Base-by-base conservation (phyloP, 345 rosid genomes). In the Sisymbrium irio region DNA sequence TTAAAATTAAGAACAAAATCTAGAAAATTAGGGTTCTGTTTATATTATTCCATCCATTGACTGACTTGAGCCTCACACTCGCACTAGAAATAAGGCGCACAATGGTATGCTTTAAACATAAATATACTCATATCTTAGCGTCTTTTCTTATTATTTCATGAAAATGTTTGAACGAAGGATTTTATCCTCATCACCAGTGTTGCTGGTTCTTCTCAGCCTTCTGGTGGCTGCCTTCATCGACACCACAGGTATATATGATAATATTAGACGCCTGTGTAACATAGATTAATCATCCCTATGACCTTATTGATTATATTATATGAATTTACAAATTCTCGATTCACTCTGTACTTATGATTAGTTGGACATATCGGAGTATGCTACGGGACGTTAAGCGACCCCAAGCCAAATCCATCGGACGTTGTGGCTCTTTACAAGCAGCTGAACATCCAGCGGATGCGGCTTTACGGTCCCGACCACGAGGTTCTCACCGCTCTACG, bases 341-440 rank as follows among this genome's bases (percentile, higher is more conserved):
- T 55, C 54, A 39, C 2, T 41, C 4, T n/a, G n/a, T 44, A 15
- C 12, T 50, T 37, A 45, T 50, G 39, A 49, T 39, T 3, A 65
- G 75, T 76, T 85, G 89, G 87, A 25, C 85, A 88, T 53, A 75
- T 85, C 15, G 93, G 95, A 55, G 89, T 86, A 42, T 87, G 93
- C 74, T 87, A 91, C 32, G 95, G 95, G 18, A 86, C 44, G 87
- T 14, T 0, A 0, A 89, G 91, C 2, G 32, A 85, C 49, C 71
- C 73, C 74, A 28, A 80, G 5, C 97, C 97, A 27, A 49, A 84
- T 45, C 57, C 60, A 8, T 20, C 74, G 35, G 86, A 87, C 14
- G 92, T 85, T 3, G 76, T 89, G 40, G 74, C 75, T 19, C 86
- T 87, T 4, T 92, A 51, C 83, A 74, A 69, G 6, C 83, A 78